These are phyloP conservation scores for Stachybotrys echinatus DNA, from an alignment of 2,329 filamentous ascomycete species.

Conservation along the genomic window DNA sequence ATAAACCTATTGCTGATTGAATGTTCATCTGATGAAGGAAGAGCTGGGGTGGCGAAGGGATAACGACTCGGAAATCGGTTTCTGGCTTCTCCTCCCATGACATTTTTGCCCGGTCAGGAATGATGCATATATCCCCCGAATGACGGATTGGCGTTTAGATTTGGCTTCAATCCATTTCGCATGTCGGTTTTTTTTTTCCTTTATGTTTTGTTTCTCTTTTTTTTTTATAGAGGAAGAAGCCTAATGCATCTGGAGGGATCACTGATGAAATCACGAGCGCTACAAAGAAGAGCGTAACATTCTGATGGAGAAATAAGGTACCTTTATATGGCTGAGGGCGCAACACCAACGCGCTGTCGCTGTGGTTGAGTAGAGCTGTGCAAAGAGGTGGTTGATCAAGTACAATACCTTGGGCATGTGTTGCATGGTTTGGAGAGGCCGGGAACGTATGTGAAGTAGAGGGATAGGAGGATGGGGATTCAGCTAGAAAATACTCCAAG, in stretches of 20 bases:
- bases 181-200: no score
- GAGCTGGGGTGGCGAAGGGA: neutral
- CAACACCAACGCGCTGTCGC: no score
- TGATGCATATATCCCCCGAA: conserved; percentile 20
- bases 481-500: no score
- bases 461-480: no score
- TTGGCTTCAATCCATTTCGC: conserved; percentile 15
- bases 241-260: neutral
- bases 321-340: no score
- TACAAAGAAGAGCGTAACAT: no score
- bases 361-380: no score
- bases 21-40: neutral
- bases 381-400: no score
- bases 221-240: neutral
- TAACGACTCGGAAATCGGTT: neutral
- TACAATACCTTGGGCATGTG: no score
- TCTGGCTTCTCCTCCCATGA: neutral
- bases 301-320: no score
- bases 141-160: conserved; percentile 20
- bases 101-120: conserved; percentile 10
- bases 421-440: no score
- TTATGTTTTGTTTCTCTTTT: conserved; percentile 11
- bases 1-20: conserved; percentile 25
- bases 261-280: neutral
- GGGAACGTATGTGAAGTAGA: no score